Evolutionary conservation across 441 rosid species (phyloP), one percentile per base, ranked within the genome.

Genomic region (Euphorbia schlechtendalii): DNA sequence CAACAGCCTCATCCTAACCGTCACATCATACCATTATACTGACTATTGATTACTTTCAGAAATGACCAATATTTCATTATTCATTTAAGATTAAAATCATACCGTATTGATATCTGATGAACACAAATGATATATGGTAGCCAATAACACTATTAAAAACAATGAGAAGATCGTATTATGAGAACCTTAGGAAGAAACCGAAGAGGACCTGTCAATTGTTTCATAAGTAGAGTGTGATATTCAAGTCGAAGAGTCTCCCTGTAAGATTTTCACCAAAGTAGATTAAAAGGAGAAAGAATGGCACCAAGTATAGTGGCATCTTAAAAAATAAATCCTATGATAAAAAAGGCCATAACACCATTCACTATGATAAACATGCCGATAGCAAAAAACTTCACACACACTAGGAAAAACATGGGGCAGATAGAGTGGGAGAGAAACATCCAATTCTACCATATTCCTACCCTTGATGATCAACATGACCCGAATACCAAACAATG

Each of bases 181-280:
- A 81, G 58, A 80, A 93, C 99, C 99, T 90, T 91, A 61, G 96
- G 94, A 74, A 87, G 73, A 60, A 71, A 49, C 67, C 83, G 88
- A 64, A 94, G 96, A 58, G 97, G 98, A 73, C 80, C 79, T 15
- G 92, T 87, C 79, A 94, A 78, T 70, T 80, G 94, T 48, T 80
- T 83, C 74, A 84, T 72, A 75, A 94, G 81, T 59, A 80, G 81
- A 22, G 89, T 73, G 59, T 87, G 73, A 72, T 94, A 87, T 21
- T 94, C 96, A 60, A 91, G 81, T 61, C 96, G 94, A 72, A 94
- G 83, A 65, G 81, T 78, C 69, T 78, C 86, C 85, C 99, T 91
- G 88, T 34, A 71, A 43, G 65, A 77, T 70, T 46, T 38, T 68
- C 67, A 68, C 28, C 64, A 60, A 68, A 46, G 55, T 70, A 61